phyloP scores from a whole-genome alignment of 2,329 filamentous ascomycete species.

The Nothophoma quercina region DNA sequence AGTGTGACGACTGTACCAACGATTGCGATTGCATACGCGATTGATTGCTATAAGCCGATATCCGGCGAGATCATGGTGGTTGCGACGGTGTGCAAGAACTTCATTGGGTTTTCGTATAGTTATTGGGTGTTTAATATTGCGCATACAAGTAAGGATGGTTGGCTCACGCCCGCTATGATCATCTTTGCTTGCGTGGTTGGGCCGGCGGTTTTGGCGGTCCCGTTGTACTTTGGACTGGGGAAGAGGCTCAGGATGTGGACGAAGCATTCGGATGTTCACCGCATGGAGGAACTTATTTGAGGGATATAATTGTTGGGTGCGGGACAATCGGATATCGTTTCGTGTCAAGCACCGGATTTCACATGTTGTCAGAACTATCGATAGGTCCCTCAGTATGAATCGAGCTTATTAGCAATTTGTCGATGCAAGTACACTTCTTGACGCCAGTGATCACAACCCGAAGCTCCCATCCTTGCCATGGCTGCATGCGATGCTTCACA shows the following conservation, averaged over 20 bases:
- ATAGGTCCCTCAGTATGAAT: too few species aligned
- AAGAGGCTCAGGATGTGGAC: conserved; percentile 53
- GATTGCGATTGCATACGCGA: conserved; percentile 55
- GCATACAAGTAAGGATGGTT: conserved; percentile 46
- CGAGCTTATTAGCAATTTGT: too few species aligned
- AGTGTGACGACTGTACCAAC: conserved; percentile 53
- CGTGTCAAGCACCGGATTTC: too few species aligned
- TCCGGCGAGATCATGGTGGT: conserved; percentile 57
- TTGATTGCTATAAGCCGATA: conserved; percentile 58
- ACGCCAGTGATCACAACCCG: too few species aligned
- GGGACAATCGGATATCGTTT: too few species aligned
- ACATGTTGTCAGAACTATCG: too few species aligned
- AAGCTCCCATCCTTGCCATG: too few species aligned
- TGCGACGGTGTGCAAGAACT: conserved; percentile 55
- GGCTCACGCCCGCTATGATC: conserved; percentile 54
- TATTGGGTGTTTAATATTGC: conserved; percentile 54
- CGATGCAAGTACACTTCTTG: too few species aligned
- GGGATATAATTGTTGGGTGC: too few species aligned
- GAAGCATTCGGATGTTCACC: conserved; percentile 39
- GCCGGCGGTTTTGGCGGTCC: conserved; percentile 50
- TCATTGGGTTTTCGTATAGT: conserved; percentile 53
- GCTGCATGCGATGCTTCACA: too few species aligned
- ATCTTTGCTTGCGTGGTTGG: conserved; percentile 53
- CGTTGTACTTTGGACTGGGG: conserved; percentile 52
- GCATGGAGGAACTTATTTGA: conserved; percentile 44